Evolutionary conservation across 306 rosid species (phyloP), one percentile per base, ranked within the genome.

Genomic region (Cicer judaicum): DNA sequence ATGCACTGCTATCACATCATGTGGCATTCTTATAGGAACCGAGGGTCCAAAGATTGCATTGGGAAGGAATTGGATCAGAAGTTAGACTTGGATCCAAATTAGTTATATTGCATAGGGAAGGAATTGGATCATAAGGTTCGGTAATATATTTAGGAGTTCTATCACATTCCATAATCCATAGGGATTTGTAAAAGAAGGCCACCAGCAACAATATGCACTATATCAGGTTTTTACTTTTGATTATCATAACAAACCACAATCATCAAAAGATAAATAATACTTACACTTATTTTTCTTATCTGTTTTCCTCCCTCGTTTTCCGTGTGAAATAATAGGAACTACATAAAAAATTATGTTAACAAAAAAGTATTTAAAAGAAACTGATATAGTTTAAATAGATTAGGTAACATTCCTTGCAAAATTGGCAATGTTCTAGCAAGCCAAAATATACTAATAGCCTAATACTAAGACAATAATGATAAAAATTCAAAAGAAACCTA

Each of bases 401-500:
- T 3, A 54, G 13, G 36, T 54, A 54, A 9, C 13, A 54, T 18
- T 54, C 7, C 34, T 54, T 18, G 61, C 61, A 54, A 54, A 54
- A 54, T 12, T 44, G 49, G 49, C 49, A 44, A 8, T 10, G 5
- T 44, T 46, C 50, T 46, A 46, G 1, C 14, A 46, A 1, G 14
- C 6, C 50, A 46, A 46, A 11, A 46, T 46, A 11, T 10, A 46
- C 50, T 46, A 4, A 10, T 7, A 61, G 42, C 67, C 64, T 61
- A 38, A 61, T 5, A 36, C 46, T 34, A 61, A 61, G 53, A 68
- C 14, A 57, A 46, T 44, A 75, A 38, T 39, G 64, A 69, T 48
- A 53, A 7, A 63, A 64, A 49, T 38, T 39, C 64, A 63, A 63
- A 53, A 21, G 15, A 60, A 59, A 52, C 82, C 71, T 79, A 87